phyloP scores from a whole-genome alignment of 192 early-diverging fungal species.

The Phlyctochytrium arcticum region DNA sequence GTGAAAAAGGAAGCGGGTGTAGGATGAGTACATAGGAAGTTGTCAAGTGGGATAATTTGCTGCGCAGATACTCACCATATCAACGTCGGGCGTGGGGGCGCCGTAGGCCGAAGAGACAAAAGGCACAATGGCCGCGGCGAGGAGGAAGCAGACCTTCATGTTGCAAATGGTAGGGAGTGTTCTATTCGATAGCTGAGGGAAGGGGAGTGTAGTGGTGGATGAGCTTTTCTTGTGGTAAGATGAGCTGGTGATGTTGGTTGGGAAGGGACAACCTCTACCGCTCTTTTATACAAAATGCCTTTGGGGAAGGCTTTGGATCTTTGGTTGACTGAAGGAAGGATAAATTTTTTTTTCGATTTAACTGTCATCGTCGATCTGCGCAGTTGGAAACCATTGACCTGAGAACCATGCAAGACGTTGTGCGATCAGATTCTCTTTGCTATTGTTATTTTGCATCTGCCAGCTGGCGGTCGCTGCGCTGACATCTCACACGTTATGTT shows the following conservation, averaged over 20 bases:
- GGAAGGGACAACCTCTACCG: neutral
- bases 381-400: neutral
- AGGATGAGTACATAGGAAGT: neutral
- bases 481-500: too few species aligned
- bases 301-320: neutral
- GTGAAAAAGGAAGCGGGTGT: neutral
- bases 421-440: neutral
- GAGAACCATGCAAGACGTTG: neutral
- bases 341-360: too few species aligned
- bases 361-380: too few species aligned
- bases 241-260: neutral
- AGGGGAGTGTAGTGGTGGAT: neutral
- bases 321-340: neutral
- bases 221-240: neutral
- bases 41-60: neutral
- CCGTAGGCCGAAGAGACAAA: neutral
- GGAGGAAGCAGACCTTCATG: neutral
- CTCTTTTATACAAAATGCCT: neutral
- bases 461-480: too few species aligned
- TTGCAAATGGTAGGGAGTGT: neutral
- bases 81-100: neutral
- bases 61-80: neutral
- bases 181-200: neutral
- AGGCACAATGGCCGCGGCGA: neutral
- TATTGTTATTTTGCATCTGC: neutral